Evolutionary conservation across 1,284 basidiomycete species (phyloP), one percentile per base, ranked within the genome.

Genomic region (Ganoderma resinaceum): DNA sequence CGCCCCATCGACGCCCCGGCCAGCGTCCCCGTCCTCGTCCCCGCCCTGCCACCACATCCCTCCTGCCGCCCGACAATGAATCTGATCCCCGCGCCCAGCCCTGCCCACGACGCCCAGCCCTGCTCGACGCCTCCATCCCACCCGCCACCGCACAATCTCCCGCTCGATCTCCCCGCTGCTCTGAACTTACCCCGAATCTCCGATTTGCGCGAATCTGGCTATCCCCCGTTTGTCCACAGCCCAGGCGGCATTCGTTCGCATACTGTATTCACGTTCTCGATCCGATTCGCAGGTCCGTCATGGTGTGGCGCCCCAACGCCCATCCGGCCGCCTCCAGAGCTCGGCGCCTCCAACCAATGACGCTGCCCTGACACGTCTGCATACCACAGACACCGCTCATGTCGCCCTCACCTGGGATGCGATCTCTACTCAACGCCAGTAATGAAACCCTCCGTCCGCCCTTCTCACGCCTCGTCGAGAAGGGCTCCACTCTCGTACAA

Each of bases 141-240:
- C 4, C 29, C 18, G 43, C 43, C 43, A 26, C 52, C 52, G 31
- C 52, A 2, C 66, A 68, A 72, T 72, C 71, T 70, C 35, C 65
- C 64, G 37, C 16, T 53, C 57, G 71, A 72, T 72, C 71, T 70
- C 66, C 38, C 68, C 62, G 40, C 52, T 35, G 38, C 33, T 18
- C n/a, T 38, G 37, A 63, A 61, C 62, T 46, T 59, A 62, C 63
- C 67, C 66, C 35, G 61, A 62, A 72, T 70, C 68, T 67, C 68
- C 71, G 68, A 72, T 72, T 63, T 23, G 6, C 33, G 38, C 62
- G 7, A 64, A 66, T 66, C 65, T 52, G 55, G 62, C 71, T 65
- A 66, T 64, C 42, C 70, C 64, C 8, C 52, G 66, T 68, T 65
- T 60, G 62, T 55, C 49, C 57, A 58, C 16, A 23, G 49, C 46